A percentile compares a stretch with the other conserved stretches of the same genome.
Evolutionary conservation across 257 asterid species (phyloP).

Genomic region (Ligustrum vulgare): DNA sequence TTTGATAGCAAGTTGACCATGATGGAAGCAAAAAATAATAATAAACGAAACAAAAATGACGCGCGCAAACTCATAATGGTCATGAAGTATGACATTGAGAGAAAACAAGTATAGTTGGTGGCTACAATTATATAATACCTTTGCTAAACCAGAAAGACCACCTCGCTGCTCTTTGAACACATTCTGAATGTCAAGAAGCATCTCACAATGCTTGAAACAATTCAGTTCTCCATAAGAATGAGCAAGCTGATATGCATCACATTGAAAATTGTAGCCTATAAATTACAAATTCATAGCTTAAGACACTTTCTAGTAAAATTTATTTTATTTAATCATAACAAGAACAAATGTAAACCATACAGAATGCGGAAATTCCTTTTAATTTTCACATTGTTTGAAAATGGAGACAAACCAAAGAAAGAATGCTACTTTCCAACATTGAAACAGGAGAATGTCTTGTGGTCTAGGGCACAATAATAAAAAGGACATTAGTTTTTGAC

Average conservation of each 20-base stretch:
- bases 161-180: conserved; percentile 78
- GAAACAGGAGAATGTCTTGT: background rate
- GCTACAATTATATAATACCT: conserved; percentile 43
- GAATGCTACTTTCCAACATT: background rate
- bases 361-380: background rate
- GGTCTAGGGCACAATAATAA: background rate
- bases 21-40: background rate
- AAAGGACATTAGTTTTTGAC: background rate
- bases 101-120: conserved; percentile 14
- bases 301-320: conserved; percentile 18
- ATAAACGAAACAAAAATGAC: background rate
- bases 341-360: background rate
- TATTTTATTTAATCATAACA: background rate
- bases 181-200: conserved; percentile 93
- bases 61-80: background rate
- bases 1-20: conserved; percentile 6
- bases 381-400: background rate
- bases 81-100: background rate
- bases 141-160: conserved; percentile 89
- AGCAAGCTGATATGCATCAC: conserved; percentile 74
- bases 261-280: conserved; percentile 88
- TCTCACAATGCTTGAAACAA: conserved; percentile 80
- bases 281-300: conserved; percentile 19
- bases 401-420: conserved; percentile 14
- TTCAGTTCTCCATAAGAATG: conserved; percentile 69